These are phyloP conservation scores for Citrus hindsii DNA, from an alignment of 345 rosid species.

Conservation along the genomic window DNA sequence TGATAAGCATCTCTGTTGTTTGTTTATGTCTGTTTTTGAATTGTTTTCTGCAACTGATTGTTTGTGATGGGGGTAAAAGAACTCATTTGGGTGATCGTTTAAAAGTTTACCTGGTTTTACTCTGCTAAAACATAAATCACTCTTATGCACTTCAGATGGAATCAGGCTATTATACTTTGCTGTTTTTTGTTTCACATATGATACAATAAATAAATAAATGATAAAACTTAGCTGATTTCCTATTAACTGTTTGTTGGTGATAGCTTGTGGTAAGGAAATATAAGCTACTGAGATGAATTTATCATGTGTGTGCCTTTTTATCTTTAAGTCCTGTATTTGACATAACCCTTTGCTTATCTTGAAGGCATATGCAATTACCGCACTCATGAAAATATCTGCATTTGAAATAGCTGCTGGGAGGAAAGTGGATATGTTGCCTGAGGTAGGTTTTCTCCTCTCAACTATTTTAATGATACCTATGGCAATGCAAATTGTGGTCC, in stretches of 20 bases:
- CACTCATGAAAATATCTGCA: constrained; percentile 86
- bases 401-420: constrained; percentile 88
- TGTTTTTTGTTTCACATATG: not conserved
- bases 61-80: not conserved
- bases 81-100: not conserved
- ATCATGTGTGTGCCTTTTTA: not conserved
- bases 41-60: not conserved
- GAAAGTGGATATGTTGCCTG: constrained; percentile 85
- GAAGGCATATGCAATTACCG: constrained; percentile 91
- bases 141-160: not conserved
- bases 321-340: not conserved
- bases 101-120: not conserved
- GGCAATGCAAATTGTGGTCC: constrained; percentile 1
- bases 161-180: not conserved
- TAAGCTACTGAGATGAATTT: not conserved
- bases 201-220: not conserved
- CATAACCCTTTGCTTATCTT: constrained; percentile 26
- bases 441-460: constrained; percentile 46
- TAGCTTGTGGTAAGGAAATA: not conserved
- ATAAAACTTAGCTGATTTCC: not conserved
- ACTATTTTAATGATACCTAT: not conserved
- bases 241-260: not conserved
- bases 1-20: not conserved
- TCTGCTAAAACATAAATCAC: not conserved
- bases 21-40: not conserved